A percentile compares a stretch with the other conserved stretches of the same genome.
Evolutionary conservation across 139 green algal genomes (phyloP).

Genomic region (Edaphochlamys debaryana): DNA sequence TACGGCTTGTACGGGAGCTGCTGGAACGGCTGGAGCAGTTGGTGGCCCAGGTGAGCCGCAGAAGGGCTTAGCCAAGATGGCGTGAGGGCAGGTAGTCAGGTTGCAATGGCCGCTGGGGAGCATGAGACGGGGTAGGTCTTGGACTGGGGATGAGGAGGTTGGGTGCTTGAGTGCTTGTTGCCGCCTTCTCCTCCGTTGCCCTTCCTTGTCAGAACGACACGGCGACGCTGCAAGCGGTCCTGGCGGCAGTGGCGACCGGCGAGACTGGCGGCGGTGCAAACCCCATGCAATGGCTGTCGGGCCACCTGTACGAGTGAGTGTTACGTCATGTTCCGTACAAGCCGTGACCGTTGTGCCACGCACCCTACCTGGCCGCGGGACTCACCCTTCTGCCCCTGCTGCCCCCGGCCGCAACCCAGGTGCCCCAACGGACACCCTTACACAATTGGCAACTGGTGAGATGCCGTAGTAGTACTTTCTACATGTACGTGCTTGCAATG

Average conservation of each 20-base stretch:
- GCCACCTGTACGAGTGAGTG: conserved; percentile 22
- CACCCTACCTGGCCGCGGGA: background rate
- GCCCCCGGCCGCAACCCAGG: background rate
- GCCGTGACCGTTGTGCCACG: background rate
- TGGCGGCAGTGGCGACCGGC: background rate
- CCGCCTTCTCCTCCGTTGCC: background rate
- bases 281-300: conserved; percentile 14
- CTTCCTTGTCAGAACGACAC: background rate
- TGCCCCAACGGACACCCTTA: conserved; percentile 71
- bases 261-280: background rate
- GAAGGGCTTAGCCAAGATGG: no score
- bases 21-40: background rate
- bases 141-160: background rate
- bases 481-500: no score
- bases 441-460: conserved; percentile 69
- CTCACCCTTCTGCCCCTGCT: background rate
- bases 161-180: background rate
- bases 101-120: no score
- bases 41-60: no score
- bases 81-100: no score
- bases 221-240: background rate
- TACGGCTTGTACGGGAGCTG: background rate
- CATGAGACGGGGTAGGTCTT: background rate
- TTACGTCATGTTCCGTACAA: background rate
- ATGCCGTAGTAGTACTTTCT: no score